phyloP scores from a whole-genome alignment of 441 rosid species.

The Theobroma grandiflorum region DNA sequence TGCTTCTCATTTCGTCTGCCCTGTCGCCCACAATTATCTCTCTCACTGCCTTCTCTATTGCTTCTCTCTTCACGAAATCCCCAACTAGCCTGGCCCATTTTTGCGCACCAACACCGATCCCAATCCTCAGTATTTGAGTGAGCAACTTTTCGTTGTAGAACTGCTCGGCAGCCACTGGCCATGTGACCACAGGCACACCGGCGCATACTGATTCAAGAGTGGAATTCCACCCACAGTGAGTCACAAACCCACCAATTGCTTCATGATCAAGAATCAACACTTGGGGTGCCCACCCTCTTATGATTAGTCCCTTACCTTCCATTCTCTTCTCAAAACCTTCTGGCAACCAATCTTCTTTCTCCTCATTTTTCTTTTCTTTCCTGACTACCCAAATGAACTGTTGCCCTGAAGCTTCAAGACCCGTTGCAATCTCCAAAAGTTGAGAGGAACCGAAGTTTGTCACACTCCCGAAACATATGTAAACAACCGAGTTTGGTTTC shows the following conservation, averaged over 20 bases:
- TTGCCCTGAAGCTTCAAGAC: too few relatives aligned
- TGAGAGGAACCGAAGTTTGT: too few relatives aligned
- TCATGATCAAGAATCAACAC: conserved; percentile 30
- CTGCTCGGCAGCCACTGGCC: neutral
- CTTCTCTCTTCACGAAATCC: conserved; percentile 44
- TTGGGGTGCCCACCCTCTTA: conserved; percentile 45
- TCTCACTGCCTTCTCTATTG: conserved; percentile 48
- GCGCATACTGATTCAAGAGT: conserved; percentile 21
- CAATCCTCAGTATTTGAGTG: neutral
- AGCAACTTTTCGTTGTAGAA: neutral
- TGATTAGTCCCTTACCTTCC: conserved; percentile 23
- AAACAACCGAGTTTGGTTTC: too few relatives aligned
- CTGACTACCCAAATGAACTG: too few relatives aligned
- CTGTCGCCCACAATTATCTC: conserved; percentile 50
- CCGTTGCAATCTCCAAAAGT: too few relatives aligned
- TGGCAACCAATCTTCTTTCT: conserved; percentile 29
- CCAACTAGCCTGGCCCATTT: conserved; percentile 34
- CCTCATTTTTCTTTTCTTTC: neutral
- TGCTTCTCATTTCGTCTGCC: conserved; percentile 56
- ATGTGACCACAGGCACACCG: neutral
- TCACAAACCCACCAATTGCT: conserved; percentile 41
- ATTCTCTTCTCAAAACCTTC: conserved; percentile 35
- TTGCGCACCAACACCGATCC: conserved; percentile 10
- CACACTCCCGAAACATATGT: too few relatives aligned
- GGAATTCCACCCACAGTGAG: conserved; percentile 53